phyloP scores from a whole-genome alignment of 345 rosid species.

The Crucihimalaya himalaica region DNA sequence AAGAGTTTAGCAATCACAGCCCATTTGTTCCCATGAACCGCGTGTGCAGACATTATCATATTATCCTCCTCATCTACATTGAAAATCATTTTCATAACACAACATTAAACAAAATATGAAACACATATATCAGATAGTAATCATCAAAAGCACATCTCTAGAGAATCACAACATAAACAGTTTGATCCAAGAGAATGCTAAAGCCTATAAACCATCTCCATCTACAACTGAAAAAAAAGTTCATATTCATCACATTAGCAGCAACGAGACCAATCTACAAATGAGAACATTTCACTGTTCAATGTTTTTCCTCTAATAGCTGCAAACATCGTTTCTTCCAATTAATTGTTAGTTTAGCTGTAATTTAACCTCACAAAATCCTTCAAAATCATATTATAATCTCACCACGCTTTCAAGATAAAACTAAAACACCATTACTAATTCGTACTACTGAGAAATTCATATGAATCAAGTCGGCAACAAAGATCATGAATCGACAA shows the following conservation, averaged over 20 bases:
- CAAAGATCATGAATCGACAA: neutral
- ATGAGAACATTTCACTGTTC: too few relatives aligned
- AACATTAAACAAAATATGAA: neutral
- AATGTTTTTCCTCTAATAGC: too few relatives aligned
- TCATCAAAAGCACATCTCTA: neutral
- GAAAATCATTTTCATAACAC: neutral
- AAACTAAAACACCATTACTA: neutral
- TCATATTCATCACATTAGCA: neutral
- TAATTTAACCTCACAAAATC: too few relatives aligned
- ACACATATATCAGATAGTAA: neutral
- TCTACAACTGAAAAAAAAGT: neutral
- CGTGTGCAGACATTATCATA: slow-evolving; percentile 63
- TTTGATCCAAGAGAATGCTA: too few relatives aligned
- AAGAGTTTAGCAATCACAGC: slow-evolving; percentile 73
- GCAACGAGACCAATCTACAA: neutral
- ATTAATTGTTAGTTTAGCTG: too few relatives aligned
- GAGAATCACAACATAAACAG: too few relatives aligned
- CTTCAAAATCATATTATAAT: too few relatives aligned
- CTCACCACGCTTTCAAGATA: neutral
- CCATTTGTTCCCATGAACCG: slow-evolving; percentile 77
- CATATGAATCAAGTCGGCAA: neutral
- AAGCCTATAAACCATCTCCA: neutral
- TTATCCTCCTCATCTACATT: slow-evolving; percentile 73
- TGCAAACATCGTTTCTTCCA: too few relatives aligned
- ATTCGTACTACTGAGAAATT: too few relatives aligned